These are phyloP conservation scores for Aspergillus sp. DNA, from an alignment of 2,329 filamentous ascomycete species.

Conservation along the genomic window DNA sequence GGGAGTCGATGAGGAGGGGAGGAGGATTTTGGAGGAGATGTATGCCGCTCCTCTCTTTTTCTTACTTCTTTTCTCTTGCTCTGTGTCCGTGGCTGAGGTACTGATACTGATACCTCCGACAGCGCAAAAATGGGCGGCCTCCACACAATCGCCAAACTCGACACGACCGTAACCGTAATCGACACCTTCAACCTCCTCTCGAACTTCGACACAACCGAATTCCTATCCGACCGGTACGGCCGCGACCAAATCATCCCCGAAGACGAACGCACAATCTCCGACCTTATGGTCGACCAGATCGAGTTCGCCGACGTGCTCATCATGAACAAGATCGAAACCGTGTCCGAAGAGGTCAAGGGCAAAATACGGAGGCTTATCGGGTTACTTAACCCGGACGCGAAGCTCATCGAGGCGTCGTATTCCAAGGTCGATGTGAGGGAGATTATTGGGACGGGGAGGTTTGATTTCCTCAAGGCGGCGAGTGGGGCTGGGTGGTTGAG, in stretches of 20 bases:
- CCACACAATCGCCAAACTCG: conserved; percentile 67
- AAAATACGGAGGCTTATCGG: conserved; percentile 60
- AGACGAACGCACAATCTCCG: conserved; percentile 74
- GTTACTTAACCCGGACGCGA: conserved; percentile 69
- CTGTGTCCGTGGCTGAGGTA: too few species aligned
- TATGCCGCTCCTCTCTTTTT: conserved; percentile 33
- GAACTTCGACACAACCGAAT: conserved; percentile 72
- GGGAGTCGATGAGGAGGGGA: conserved; percentile 47
- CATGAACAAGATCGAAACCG: conserved; percentile 71
- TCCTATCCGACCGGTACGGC: conserved; percentile 66
- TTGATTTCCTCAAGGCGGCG: conserved; percentile 67
- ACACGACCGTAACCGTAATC: conserved; percentile 74
- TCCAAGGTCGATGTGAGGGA: conserved; percentile 64
- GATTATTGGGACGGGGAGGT: conserved; percentile 68
- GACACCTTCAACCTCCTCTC: conserved; percentile 74
- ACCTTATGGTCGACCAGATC: conserved; percentile 77
- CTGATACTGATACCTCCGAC: too few species aligned
- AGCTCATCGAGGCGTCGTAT: conserved; percentile 64
- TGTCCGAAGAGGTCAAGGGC: conserved; percentile 56
- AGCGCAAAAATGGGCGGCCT: conserved; percentile 65
- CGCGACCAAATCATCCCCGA: conserved; percentile 65
- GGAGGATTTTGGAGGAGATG: conserved; percentile 53
- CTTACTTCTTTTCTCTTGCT: background rate
- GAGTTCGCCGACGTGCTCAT: conserved; percentile 77
- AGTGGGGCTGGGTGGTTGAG: conserved; percentile 71